Percentiles rank a stretch among this genome's conserved stretches.
Evolutionary conservation across 1,284 basidiomycete genomes (phyloP).

Genomic region (Inonotus obliquus): DNA sequence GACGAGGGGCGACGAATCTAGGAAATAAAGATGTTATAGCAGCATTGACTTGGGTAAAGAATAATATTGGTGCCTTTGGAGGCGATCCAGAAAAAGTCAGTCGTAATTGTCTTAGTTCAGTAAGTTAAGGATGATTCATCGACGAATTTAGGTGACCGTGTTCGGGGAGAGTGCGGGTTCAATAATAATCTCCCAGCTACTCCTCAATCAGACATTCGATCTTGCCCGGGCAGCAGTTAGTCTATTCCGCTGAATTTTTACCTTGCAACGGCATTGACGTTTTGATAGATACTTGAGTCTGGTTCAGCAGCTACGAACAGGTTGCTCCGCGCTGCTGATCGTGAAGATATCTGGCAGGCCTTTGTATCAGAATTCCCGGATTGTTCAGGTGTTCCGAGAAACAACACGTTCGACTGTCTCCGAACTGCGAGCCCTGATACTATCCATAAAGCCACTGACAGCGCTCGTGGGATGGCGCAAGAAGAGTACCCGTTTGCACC

Average conservation of each 20-base stretch:
- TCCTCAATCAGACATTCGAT: constrained; percentile 37
- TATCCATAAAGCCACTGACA: constrained; percentile 30
- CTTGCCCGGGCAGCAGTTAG: constrained; percentile 41
- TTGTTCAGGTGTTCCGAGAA: constrained; percentile 29
- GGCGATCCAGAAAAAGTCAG: constrained; percentile 43
- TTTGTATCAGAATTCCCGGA: constrained; percentile 36
- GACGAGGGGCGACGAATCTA: constrained; percentile 36
- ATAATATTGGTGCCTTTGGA: constrained; percentile 42
- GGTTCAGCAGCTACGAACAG: constrained; percentile 33
- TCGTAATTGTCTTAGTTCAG: not conserved
- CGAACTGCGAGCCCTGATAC: constrained; percentile 33
- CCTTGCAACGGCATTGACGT: not conserved
- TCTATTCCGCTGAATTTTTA: not conserved
- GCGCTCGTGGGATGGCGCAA: constrained; percentile 23
- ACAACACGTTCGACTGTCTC: constrained; percentile 39
- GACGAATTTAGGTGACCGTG: constrained; percentile 38
- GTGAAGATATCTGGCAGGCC: constrained; percentile 36
- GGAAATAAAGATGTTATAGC: constrained; percentile 40
- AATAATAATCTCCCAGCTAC: constrained; percentile 39
- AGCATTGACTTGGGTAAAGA: constrained; percentile 45
- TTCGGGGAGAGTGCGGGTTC: constrained; percentile 54
- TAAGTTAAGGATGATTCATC: not conserved
- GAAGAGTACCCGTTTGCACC: constrained; percentile 37
- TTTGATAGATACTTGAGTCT: constrained; percentile 41
- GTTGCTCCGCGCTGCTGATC: constrained; percentile 29